Conservation (phyloP, 495 filamentous ascomycete species). For the Cryomyces minteri region DNA sequence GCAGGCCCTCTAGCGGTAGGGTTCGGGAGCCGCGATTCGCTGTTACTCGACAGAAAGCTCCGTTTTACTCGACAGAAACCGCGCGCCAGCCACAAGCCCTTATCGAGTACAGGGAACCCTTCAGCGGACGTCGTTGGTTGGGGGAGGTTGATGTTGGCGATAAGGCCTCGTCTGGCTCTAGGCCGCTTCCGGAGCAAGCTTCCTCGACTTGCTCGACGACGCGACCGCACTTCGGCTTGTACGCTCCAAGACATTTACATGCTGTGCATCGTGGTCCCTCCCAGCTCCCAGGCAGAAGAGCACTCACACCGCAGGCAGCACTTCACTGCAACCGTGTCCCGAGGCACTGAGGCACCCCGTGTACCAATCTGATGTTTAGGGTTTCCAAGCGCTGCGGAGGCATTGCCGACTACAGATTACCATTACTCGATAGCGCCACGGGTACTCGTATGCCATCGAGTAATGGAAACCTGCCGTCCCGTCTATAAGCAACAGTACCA, state of each 20-base stretch:
- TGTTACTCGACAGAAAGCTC: no score
- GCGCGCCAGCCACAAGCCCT: not conserved
- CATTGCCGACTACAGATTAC: not conserved
- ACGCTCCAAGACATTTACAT: not conserved
- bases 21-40: no score
- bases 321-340: no score
- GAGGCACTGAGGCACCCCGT: no score
- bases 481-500: no score
- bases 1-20: no score
- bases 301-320: no score
- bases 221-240: not conserved
- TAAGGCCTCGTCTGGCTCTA: not conserved
- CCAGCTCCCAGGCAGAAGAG: not conserved
- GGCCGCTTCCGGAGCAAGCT: not conserved
- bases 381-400: no score
- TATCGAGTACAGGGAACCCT: not conserved
- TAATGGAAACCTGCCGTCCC: not conserved
- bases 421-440: not conserved
- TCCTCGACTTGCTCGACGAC: not conserved
- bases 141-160: not conserved
- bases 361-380: no score
- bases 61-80: no score
- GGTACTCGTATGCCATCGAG: not conserved
- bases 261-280: not conserved
- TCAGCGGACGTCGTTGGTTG: not conserved